Base-by-base conservation (phyloP, 345 rosid species). In the Populus davidiana region DNA sequence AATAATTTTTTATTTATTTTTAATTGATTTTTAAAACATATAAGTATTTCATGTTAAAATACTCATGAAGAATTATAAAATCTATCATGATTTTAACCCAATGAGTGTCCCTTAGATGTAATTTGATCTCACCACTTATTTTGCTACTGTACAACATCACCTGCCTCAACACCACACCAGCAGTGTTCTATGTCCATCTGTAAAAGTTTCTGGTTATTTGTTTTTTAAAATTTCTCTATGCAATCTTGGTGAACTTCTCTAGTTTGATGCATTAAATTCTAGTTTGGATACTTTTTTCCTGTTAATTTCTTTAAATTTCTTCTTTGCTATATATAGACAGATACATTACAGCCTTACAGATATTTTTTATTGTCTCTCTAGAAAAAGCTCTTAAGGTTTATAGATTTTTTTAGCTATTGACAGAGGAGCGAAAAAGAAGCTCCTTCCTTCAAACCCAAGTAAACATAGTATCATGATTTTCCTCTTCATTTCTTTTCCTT, bases 361-460 rank as follows among this genome's bases (percentile, higher is more conserved):
- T 69, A 50, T 69, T 31, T 69, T 41, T 35, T n/a, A 33, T 23
- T 59, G 23, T 69, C 18, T 67, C 44, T 43, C 20, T 36, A 33
- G 23, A 33, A n/a, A 33, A 5, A 23, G 33, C 13, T 74, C 39
- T 54, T 59, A 20, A n/a, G 38, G 41, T 49, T 70, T n/a, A 61
- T 75, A 81, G 83, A 81, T 76, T 77, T 59, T 71, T 65, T 83
- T 69, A 75, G 70, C 39, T 43, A 59, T 79, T 77, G 39, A 80
- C 77, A 83, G 82, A 70, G 74, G 70, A 71, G 78, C 77, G 75
- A 33, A 70, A 74, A 78, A 52, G 47, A 14, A 75, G 70, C 83
- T 83, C 65, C 67, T 85, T 79, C 67, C 67, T 79, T 82, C 82
- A 44, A 39, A n/a, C 78, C 31, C 83, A 82, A 86, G 89, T 85